These are phyloP conservation scores for Spathaspora arborariae DNA, from an alignment of 805 yeast species.

Conservation along the genomic window DNA sequence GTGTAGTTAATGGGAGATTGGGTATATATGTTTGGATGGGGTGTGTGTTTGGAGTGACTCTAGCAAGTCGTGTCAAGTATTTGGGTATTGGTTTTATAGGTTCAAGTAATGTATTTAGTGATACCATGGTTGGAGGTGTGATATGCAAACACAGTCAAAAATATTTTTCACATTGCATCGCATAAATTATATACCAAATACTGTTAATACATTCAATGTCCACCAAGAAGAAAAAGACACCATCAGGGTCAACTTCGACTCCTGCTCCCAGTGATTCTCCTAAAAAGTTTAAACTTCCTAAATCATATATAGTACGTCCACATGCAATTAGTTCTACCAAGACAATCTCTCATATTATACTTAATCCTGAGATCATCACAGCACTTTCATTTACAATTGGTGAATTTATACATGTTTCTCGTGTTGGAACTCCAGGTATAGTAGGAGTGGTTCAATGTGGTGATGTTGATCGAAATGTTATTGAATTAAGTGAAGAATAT, in stretches of 20 bases:
- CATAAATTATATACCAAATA: not conserved
- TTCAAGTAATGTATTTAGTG: not conserved
- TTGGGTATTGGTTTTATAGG: not conserved
- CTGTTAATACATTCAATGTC: slow-evolving; percentile 12
- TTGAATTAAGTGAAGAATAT: slow-evolving; percentile 21
- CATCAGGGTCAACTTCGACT: slow-evolving; percentile 13
- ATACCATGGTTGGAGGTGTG: not conserved
- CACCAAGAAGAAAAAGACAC: slow-evolving; percentile 19
- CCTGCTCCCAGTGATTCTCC: slow-evolving; percentile 15
- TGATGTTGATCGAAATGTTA: slow-evolving; percentile 23
- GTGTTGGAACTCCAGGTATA: slow-evolving; percentile 33
- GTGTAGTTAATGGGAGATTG: not conserved
- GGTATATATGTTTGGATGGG: slow-evolving; percentile 4
- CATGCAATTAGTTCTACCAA: slow-evolving; percentile 5
- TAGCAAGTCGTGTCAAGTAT: not conserved
- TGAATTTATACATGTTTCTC: slow-evolving; percentile 42
- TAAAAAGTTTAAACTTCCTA: slow-evolving; percentile 39
- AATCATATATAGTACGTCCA: slow-evolving; percentile 39
- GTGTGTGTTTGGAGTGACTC: not conserved
- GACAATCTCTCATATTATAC: slow-evolving; percentile 27
- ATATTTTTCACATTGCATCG: not conserved
- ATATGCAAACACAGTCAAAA: not conserved
- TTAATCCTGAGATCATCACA: slow-evolving; percentile 43
- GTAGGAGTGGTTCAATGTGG: not conserved
- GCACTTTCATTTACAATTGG: slow-evolving; percentile 46